A percentile compares a stretch with the other conserved stretches of the same genome.
These are phyloP conservation scores for Penicillium sp. DNA, from an alignment of 2,329 filamentous ascomycete species.

Conservation along the genomic window DNA sequence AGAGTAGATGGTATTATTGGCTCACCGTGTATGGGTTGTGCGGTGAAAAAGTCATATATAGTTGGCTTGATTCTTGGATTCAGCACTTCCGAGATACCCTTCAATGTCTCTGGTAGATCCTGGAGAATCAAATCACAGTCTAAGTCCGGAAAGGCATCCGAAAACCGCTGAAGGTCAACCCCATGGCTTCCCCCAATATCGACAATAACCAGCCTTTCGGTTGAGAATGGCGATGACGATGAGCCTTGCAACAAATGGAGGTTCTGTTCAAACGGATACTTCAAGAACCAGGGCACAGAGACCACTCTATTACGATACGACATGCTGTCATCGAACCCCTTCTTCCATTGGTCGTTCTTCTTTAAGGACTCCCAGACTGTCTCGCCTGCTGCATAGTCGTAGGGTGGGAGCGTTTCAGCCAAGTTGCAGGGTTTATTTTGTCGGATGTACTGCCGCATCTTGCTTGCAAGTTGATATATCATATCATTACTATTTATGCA, in stretches of 20 bases:
- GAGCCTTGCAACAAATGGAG: not conserved
- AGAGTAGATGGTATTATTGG: not conserved
- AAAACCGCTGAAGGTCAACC: not conserved
- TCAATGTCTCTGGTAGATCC: not conserved
- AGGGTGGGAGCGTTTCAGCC: not conserved
- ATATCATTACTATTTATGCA: slow-evolving; percentile 14
- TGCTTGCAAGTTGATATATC: slow-evolving; percentile 13
- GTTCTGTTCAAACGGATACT: not conserved
- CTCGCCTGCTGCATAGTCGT: slow-evolving; percentile 8
- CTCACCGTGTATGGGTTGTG: slow-evolving; percentile 44
- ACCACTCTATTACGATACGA: slow-evolving; percentile 3
- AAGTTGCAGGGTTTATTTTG: slow-evolving; percentile 9
- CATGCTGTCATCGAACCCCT: slow-evolving; percentile 21
- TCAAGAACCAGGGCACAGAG: not conserved
- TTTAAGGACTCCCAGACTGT: slow-evolving; percentile 18
- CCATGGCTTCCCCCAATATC: slow-evolving; percentile 4
- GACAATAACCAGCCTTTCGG: not conserved
- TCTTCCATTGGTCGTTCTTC: slow-evolving; percentile 18
- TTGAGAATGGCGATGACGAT: no score
- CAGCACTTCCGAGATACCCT: slow-evolving; percentile 10
- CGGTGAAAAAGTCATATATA: slow-evolving; percentile 45
- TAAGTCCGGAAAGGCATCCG: not conserved
- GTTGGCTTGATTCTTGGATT: slow-evolving; percentile 26
- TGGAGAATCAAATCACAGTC: slow-evolving; percentile 3
- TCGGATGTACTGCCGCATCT: slow-evolving; percentile 17